A percentile compares a stretch with the other conserved stretches of the same genome.
Conservation (phyloP, 106 monocot species). For the Dendrobium nobile region DNA sequence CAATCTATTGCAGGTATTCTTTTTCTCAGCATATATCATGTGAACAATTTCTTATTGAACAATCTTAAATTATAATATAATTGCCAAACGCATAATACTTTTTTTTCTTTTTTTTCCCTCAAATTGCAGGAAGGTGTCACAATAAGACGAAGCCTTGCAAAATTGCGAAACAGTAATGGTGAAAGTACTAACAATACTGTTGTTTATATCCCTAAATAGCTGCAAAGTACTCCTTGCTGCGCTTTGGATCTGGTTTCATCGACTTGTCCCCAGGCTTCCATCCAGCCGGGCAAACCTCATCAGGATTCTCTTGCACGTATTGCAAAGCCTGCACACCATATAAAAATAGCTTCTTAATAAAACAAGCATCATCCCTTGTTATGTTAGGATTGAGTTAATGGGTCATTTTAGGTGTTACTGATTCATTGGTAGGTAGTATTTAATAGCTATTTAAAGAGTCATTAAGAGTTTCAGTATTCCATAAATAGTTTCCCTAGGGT, state of each 20-base stretch:
- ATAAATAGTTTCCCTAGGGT: no score
- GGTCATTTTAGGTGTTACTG: no score
- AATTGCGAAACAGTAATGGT: background rate
- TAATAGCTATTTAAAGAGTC: no score
- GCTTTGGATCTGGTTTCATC: conserved; percentile 92
- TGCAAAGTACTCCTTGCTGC: conserved; percentile 79
- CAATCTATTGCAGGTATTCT: no score
- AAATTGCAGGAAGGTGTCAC: background rate
- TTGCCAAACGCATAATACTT: background rate
- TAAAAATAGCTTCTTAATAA: background rate
- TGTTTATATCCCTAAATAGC: conserved; percentile 28
- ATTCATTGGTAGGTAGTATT: no score
- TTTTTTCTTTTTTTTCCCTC: background rate
- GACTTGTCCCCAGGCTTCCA: conserved; percentile 96
- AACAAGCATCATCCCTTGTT: background rate
- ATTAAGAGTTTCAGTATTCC: no score
- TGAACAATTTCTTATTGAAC: no score
- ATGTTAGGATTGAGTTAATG: no score
- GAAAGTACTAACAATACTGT: background rate
- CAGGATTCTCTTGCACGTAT: conserved; percentile 88
- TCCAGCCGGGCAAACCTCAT: conserved; percentile 94
- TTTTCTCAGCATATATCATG: no score
- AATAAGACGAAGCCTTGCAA: background rate
- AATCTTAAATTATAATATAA: no score
- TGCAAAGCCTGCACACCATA: conserved; percentile 55